Percentiles rank a stretch among this genome's conserved stretches.
Conservation (phyloP, 2,329 filamentous ascomycete species). For the Aspergillus sp. region DNA sequence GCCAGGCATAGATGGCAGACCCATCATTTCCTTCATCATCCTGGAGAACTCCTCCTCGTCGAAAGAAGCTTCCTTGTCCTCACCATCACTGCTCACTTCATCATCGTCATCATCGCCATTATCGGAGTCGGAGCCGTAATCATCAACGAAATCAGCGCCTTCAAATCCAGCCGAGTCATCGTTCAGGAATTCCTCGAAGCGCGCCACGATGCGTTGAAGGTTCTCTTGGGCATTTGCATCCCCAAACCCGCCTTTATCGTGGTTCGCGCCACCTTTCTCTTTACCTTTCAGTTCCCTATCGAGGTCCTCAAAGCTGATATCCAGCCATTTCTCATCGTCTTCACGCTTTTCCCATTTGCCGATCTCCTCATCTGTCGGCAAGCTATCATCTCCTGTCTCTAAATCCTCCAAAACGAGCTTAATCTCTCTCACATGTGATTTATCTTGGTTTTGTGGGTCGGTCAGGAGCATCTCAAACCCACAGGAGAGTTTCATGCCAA, state of each 20-base stretch:
- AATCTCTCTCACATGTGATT: conserved; percentile 70
- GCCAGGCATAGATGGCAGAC: conserved; percentile 52
- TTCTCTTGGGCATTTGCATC: conserved; percentile 52
- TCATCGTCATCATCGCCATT: conserved; percentile 54
- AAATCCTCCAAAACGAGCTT: conserved; percentile 74
- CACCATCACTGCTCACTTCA: conserved; percentile 60
- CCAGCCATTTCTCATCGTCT: conserved; percentile 86
- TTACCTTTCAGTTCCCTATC: conserved; percentile 71
- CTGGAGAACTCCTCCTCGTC: conserved; percentile 80
- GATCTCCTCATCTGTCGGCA: conserved; percentile 77
- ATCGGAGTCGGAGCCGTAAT: conserved; percentile 68
- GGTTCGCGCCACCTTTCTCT: conserved; percentile 26
- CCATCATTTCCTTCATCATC: conserved; percentile 94
- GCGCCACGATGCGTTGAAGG: conserved; percentile 83
- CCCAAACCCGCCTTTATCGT: conserved; percentile 41
- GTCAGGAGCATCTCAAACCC: conserved; percentile 85
- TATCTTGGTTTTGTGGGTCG: conserved; percentile 67
- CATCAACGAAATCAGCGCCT: conserved; percentile 67
- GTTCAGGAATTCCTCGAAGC: conserved; percentile 90
- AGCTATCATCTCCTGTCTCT: conserved; percentile 64
- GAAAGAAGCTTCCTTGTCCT: conserved; percentile 75
- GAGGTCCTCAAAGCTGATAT: conserved; percentile 88
- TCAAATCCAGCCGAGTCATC: conserved; percentile 79
- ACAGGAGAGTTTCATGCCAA: conserved; percentile 85
- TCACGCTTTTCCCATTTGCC: conserved; percentile 66